Base-by-base conservation (phyloP, 2,329 filamentous ascomycete genomes). In the Biscogniauxia mediterranea region DNA sequence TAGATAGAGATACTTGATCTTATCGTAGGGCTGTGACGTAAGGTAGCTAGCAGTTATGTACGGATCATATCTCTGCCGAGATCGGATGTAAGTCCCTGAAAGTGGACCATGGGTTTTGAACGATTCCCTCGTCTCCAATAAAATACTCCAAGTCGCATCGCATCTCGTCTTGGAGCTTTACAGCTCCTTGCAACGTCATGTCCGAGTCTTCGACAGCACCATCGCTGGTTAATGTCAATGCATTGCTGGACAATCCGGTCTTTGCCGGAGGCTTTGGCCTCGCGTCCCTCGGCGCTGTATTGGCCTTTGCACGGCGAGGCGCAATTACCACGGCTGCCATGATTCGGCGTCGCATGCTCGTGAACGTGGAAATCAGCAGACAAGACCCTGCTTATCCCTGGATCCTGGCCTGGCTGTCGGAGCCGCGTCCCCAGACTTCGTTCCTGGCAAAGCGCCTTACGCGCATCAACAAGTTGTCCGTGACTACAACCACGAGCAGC, bases 351-450 rank as follows among this genome's bases (percentile, higher is more conserved):
- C 91, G 94, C 55, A 87, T 99, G 78, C 87, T 99, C 28, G 92
- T 98, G 70, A 93, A 97, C 71, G 88, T 99, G 70, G 95, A 99
- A 77, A 97, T 99, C 76, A 94, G 91, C 75, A 91, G 92, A 73
- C 91, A 94, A 70, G 95, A 99, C 77, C 88, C 92, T 52, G 93
- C 94, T 1, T 99, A 98, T 74, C 88, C 88, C 50, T 98, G 93
- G 94, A 87, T 99, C 51, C 83, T 99, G 9, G 89, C 93, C 66
- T 99, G 95, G 93, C 90, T 99, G 75, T 93, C 93, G 6, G 85
- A 92, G 59, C 92, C 92, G 66, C 91, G 93, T 56, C 83, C 87
- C 58, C 76, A 81, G 71, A 80, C 71, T 68, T 91, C 82, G 63
- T 89, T 83, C 71, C 77, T 89, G 42, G 81, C 82, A 20, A 83